Evolutionary conservation across 148 eudicot genomes (phyloP), one percentile per base, ranked within the genome.

Genomic region (Pharnaceum exiguum): DNA sequence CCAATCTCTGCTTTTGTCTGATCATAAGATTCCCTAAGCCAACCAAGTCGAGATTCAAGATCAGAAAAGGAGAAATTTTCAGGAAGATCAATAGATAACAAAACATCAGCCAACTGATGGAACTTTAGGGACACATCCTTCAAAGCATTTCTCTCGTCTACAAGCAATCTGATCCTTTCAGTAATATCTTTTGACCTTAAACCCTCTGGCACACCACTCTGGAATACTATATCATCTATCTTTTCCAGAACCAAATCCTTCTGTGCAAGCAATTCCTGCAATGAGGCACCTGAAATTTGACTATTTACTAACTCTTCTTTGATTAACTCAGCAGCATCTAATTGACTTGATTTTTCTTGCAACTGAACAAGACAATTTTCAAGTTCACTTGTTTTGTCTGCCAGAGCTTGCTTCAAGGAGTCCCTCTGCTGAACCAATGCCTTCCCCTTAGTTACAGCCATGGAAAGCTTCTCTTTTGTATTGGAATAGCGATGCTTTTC

Each of bases 361-460:
- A 88, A 62, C 36, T 75, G 77, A 55, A 55, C 59, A 58, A 71
- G 70, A 74, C 69, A 81, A 60, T 54, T 79, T 52, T 89, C 95
- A 65, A 93, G 64, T 71, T 79, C 82, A 43, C 64, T 75, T 3
- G 91, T 71, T 76, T 86, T 93, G 60, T 74, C 85, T 31, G 94
- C 83, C 55, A 93, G 47, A 28, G 72, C 72, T 67, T 83, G 95
- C 68, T 89, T 93, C 62, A 89, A 55, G 5, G 85, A 77, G 55
- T 93, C 99, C 49, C 99, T 78, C 70, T 93, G 95, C 75, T 93
- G 99, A 63, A 93, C 99, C 69, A 93, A 74, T 31, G 83, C 87
- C 83, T 93, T 93, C 23, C 99, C 99, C 68, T 89, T 93, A 56
- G 99, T 85, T 71, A 89, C 99, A 58, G 99, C 99, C 74, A 93